phyloP scores from a whole-genome alignment of 2,329 filamentous ascomycete genomes.

The Claviceps sp. region DNA sequence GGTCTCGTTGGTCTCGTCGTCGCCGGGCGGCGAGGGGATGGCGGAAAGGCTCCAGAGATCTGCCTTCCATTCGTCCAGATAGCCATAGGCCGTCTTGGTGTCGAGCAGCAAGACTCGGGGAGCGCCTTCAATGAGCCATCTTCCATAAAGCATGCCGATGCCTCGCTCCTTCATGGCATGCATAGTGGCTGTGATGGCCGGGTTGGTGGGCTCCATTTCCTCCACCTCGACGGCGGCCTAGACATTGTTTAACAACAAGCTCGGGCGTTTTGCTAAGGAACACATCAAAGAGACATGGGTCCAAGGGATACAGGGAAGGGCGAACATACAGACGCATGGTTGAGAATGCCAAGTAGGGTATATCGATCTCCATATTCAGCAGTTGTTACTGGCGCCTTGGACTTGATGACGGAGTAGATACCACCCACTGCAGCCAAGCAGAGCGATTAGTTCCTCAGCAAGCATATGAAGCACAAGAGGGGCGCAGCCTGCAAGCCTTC shows the following conservation, averaged over 20 bases:
- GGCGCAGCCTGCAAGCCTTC: conserved; percentile 11
- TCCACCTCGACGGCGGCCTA: conserved; percentile 97
- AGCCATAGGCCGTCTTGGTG: conserved; percentile 82
- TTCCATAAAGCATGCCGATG: conserved; percentile 78
- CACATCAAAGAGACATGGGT: background rate
- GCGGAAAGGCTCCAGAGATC: conserved; percentile 88
- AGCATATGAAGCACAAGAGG: background rate
- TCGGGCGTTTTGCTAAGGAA: background rate
- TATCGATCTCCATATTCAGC: conserved; percentile 98
- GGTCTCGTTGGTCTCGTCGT: conserved; percentile 93
- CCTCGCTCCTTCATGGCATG: conserved; percentile 86
- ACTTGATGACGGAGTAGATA: conserved; percentile 98
- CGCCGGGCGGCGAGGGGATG: conserved; percentile 83
- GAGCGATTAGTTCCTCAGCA: background rate
- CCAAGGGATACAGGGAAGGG: background rate
- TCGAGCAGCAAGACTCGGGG: conserved; percentile 90
- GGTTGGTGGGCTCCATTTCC: conserved; percentile 72
- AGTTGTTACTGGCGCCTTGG: conserved; percentile 93
- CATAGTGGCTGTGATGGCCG: conserved; percentile 69
- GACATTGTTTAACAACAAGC: conserved; percentile 3
- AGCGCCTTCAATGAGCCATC: conserved; percentile 95
- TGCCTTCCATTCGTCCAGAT: conserved; percentile 90
- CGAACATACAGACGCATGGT: conserved; percentile 65
- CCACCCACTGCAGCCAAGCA: conserved; percentile 58
- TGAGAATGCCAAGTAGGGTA: conserved; percentile 87